Base-by-base conservation (phyloP, 306 rosid genomes). In the Begonia loranthoides region DNA sequence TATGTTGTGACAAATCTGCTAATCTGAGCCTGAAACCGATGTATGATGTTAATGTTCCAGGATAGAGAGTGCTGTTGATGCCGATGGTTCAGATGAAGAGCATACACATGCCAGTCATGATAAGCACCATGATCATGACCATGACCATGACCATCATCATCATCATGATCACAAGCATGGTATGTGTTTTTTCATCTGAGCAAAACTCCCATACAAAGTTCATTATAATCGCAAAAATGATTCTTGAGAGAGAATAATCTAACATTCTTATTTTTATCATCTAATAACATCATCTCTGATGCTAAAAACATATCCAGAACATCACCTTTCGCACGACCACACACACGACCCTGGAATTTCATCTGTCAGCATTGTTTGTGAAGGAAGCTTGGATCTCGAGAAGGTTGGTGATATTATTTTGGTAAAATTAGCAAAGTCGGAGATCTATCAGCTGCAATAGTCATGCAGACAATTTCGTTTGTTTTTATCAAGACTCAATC, bases 361-460 rank as follows among this genome's bases (percentile, higher is more conserved):
- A 21, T 90, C 95, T 5, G 87, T 90, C 64, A 86, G 95, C 72
- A 80, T 85, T 54, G 95, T 90, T 70, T 86, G 99, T 66, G 99
- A 86, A 72, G 99, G 99, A 62, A 83, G 60, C 83, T 69, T 90
- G 67, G 99, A 90, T 63, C 99, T 90, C 57, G 94, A 90, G 76
- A 90, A 86, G 99, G 95, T 82, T 51, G 10, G 76, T 58, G 46
- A 28, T 28, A 28, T 4, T 28, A 4, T 7, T 28, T 28, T 3
- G 36, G 4, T 22, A 7, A 28, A 28, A 28, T 28, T 28, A 7
- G 5, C 36, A 7, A 28, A 28, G 36, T 2, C 1, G 9, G 36
- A 28, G 36, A 28, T 28, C 6, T 1, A 28, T 28, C 9, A 3
- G 36, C 36, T 28, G 36, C 36, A 28, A 0, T 1, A 3, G 36